Evolutionary conservation across 108 stramenopile species (phyloP), one percentile per base, ranked within the genome.

Genomic region (Stephanodiscus minutulus): DNA sequence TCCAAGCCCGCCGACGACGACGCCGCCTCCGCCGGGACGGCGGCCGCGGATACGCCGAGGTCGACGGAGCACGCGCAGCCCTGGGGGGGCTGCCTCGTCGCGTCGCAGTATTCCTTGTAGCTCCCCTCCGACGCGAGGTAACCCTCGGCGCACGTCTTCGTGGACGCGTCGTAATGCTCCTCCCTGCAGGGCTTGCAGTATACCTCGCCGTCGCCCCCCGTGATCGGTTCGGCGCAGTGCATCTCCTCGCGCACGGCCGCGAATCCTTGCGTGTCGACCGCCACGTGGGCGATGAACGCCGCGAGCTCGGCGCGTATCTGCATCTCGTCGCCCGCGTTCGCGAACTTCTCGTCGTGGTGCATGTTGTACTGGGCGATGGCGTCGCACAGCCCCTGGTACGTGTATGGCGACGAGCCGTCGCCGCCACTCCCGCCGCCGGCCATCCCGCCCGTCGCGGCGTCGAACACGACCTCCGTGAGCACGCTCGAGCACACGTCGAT

Each of bases 311-410:
- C 50, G 0, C 80, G 80, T 0, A 74, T 53, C 28, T 64, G 69
- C 28, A 59, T 68, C 22, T 77, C 69, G 24, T 64, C 69, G 12
- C 80, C 80, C 73, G 66, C 70, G 22, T 21, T 28, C 9, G 68
- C 80, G 66, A 81, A 81, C 41, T 81, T 74, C 54, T 81, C 80
- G 36, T 81, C 80, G 31, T 81, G 80, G 31, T 61, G 52, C 17
- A 21, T 9, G 24, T 81, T 81, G 69, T 81, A 81, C 25, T 43
- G 46, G 11, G 27, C 11, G 7, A 81, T 73, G 3, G 80, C 80
- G 57, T 46, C 49, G 53, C 80, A 81, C 20, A 81, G 39, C 22
- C 80, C 80, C 7, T 27, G 31, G 52, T 81, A 81, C 25, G 73
- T 70, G 50, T 70, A 81, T 17, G 73, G 55, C 8, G n/a, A n/a